These are phyloP conservation scores for Cytospora piceicola DNA, from an alignment of 2,329 filamentous ascomycete genomes.

Conservation along the genomic window DNA sequence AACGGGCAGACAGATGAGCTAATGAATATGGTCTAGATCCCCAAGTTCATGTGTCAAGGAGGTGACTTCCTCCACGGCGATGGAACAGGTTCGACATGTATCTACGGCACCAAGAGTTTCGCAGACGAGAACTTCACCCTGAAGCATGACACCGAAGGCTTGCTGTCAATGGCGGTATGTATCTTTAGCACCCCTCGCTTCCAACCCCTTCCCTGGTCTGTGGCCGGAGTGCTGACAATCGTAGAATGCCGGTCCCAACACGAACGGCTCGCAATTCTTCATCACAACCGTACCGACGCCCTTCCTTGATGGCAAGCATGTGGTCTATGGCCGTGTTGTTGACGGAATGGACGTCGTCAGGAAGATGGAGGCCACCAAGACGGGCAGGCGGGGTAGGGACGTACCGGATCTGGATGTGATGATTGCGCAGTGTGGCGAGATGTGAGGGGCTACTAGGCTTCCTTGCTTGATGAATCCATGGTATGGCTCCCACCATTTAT, in stretches of 20 bases:
- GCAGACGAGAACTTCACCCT: slow-evolving; percentile 87
- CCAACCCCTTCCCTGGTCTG: slow-evolving; percentile 14
- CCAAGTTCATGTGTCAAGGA: slow-evolving; percentile 96
- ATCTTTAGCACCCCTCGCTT: background rate
- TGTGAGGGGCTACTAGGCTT: slow-evolving; percentile 55
- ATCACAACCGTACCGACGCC: slow-evolving; percentile 88
- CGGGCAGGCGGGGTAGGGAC: slow-evolving; percentile 73
- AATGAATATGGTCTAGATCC: slow-evolving; percentile 63
- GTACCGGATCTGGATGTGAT: slow-evolving; percentile 83
- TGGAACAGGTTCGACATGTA: slow-evolving; percentile 84
- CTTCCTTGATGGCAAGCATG: slow-evolving; percentile 90
- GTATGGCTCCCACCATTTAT: no score
- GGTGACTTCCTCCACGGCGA: slow-evolving; percentile 95
- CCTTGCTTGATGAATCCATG: background rate
- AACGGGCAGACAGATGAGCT: background rate
- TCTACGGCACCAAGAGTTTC: slow-evolving; percentile 85
- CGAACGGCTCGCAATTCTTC: slow-evolving; percentile 97
- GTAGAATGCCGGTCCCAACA: slow-evolving; percentile 89
- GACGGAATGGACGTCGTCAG: slow-evolving; percentile 88
- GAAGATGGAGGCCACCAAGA: slow-evolving; percentile 92
- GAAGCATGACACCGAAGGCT: slow-evolving; percentile 77
- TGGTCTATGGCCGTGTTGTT: slow-evolving; percentile 90
- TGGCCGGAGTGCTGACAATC: background rate
- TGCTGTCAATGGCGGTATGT: slow-evolving; percentile 91
- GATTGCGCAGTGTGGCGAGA: slow-evolving; percentile 89